Evolutionary conservation across 176 grass and related monocot genomes (phyloP), one percentile per base, ranked within the genome.

Genomic region (Sorghum bicolor): DNA sequence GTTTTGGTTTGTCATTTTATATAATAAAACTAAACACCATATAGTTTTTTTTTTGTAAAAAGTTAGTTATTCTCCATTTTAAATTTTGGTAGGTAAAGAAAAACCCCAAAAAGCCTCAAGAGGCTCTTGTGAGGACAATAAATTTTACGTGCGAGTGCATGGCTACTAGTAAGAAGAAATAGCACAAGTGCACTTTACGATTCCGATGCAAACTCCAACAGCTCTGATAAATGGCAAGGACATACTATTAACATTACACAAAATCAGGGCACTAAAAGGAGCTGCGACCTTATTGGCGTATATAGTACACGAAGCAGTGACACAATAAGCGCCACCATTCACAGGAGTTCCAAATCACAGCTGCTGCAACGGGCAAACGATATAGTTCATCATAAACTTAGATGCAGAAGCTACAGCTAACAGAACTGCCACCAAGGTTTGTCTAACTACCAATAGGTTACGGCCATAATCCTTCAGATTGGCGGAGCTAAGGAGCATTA

Each of bases 401-500:
- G 74, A 81, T 30, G 19, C 8, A 24, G 19, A 65, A 77, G 77
- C 77, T 81, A 70, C 36, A 77, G 25, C 50, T 69, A 80, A 72
- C 50, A 64, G 67, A 40, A 71, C 16, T 39, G 50, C 24, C 20
- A 81, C 8, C 61, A 70, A 63, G 20, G 32, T 37, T 37, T 41
- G 64, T 29, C 72, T 89, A 89, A 72, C 64, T 84, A 76, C 25
- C 70, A 15, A 75, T 16, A 79, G 24, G 60, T 40, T 19, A 72
- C 41, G 63, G 13, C 37, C 34, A 76, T 62, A 47, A 83, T 44
- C 8, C 79, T 64, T 34, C 16, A 64, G 24, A 15, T 30, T 47
- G 70, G 41, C 20, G 8, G 37, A 40, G 44, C 62, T 87, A 94
- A 71, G 26, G 67, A 89, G 72, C 50, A 71, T 45, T 64, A 39